A percentile compares a stretch with the other conserved stretches of the same genome.
These are phyloP conservation scores for Picochlorum sp. DNA, from an alignment of 139 green algal species.

Conservation along the genomic window DNA sequence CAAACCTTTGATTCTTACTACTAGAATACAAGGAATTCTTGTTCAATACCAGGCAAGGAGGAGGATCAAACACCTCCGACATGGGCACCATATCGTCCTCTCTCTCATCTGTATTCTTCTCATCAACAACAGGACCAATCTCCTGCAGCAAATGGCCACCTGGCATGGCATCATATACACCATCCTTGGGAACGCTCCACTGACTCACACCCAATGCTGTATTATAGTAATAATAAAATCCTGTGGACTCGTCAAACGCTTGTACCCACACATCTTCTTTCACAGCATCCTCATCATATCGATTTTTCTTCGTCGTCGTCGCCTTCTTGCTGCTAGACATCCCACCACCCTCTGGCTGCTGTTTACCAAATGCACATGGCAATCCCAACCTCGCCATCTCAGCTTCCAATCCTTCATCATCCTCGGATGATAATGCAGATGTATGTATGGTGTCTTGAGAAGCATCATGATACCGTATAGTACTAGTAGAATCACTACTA, in stretches of 20 bases:
- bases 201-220: neutral
- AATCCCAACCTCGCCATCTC: too few relatives aligned
- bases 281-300: too few relatives aligned
- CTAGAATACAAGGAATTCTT: neutral
- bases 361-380: too few relatives aligned
- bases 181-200: neutral
- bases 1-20: neutral
- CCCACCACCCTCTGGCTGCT: too few relatives aligned
- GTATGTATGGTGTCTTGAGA: too few relatives aligned
- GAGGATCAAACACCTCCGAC: neutral
- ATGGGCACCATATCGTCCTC: neutral
- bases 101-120: neutral
- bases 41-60: neutral
- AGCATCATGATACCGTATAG: too few relatives aligned
- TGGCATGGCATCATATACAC: neutral
- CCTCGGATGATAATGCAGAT: too few relatives aligned
- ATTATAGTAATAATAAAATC: conserved; percentile 5
- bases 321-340: too few relatives aligned
- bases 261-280: neutral
- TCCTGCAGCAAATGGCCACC: neutral
- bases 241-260: neutral
- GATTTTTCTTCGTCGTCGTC: too few relatives aligned
- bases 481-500: too few relatives aligned
- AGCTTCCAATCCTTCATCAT: too few relatives aligned
- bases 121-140: neutral